Evolutionary conservation across 768 basidiomycete genomes (phyloP), one percentile per base, ranked within the genome.

Genomic region (Dacryopinax spathularia): DNA sequence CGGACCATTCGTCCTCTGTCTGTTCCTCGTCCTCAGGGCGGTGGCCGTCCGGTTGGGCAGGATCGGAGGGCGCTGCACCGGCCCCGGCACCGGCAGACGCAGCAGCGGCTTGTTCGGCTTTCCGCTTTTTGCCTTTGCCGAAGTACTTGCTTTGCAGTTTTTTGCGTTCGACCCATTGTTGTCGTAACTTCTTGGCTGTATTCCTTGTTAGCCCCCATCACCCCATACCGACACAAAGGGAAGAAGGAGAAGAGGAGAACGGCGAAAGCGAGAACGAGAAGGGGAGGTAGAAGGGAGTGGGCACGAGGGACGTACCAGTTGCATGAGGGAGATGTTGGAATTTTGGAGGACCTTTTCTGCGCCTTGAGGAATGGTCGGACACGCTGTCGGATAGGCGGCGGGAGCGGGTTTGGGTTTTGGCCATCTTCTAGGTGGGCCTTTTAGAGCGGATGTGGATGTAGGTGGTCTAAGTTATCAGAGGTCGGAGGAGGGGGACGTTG

Each of bases 81-180:
- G 29, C 59, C 22, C 59, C 63, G 5, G 44, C 60, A n/a, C 13
- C 63, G 44, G 56, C 65, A 12, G 39, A 60, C 61, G 13, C 56
- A 9, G 34, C 22, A 6, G 70, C 62, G 31, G 68, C 64, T 25
- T 77, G 67, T 18, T 75, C 77, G 64, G 79, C 77, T 71, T 75
- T 78, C 64, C 80, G 79, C 75, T 86, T 88, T 75, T 88, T 78
- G 34, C 82, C 77, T 29, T 56, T 56, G 9, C 48, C 48, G 69
- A 81, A 86, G 87, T 89, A 91, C 76, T 86, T 81, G 68, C 81
- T 82, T 70, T 86, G 88, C 63, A 90, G 81, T 75, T 90, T 91
- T 65, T 80, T 80, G 65, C 80, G 84, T 63, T 87, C 80, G 10
- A 94, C 80, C 84, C 92, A 93, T 64, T 82, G 80, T 71, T 82